Evolutionary conservation across 2,329 filamentous ascomycete genomes (phyloP), one percentile per base, ranked within the genome.

Genomic region (Drechslerella coelobrocha): DNA sequence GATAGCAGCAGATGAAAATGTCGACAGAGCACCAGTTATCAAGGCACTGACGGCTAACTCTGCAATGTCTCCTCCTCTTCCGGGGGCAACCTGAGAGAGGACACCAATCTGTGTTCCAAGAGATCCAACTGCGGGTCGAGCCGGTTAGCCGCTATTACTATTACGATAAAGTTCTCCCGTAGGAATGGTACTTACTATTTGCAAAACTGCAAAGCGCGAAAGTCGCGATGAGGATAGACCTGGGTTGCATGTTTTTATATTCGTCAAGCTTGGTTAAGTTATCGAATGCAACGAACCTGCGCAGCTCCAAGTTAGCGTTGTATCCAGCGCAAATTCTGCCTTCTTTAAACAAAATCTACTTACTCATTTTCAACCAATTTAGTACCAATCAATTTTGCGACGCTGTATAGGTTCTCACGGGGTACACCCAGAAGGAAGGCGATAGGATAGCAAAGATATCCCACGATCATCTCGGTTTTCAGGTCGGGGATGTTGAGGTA

Each of bases 401-500:
- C 92, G 55, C 85, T 86, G 62, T 90, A 84, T 0, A 96, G 80
- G 60, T 89, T 84, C 53, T 84, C 84, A 3, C 88, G 83, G 21
- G 87, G 87, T 12, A 95, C 90, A 73, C 91, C 91, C 4, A 95
- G 83, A n/a, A 95, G 79, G 82, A 91, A 93, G 0, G 90, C 85
- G 43, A 93, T 81, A 0, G 90, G 90, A 78, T 89, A 93, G 78
- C 90, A 87, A 73, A 91, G 65, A 79, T 94, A 94, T 14, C 89
- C 88, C 19, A 92, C 80, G 72, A 95, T 88, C 65, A 91, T 81
- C 79, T 93, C 84, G 34, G 95, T 82, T 17, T 89, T 89, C 69
- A 95, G 81, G n/a, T 83, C 81, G 29, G 89, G 88, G 77, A 93
- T 88, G 79, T 89, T 87, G 74, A 92, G 82, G 79, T 93, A 96